These are phyloP conservation scores for Kurtzmaniella cleridarum DNA, from an alignment of 805 yeast species.

Conservation along the genomic window DNA sequence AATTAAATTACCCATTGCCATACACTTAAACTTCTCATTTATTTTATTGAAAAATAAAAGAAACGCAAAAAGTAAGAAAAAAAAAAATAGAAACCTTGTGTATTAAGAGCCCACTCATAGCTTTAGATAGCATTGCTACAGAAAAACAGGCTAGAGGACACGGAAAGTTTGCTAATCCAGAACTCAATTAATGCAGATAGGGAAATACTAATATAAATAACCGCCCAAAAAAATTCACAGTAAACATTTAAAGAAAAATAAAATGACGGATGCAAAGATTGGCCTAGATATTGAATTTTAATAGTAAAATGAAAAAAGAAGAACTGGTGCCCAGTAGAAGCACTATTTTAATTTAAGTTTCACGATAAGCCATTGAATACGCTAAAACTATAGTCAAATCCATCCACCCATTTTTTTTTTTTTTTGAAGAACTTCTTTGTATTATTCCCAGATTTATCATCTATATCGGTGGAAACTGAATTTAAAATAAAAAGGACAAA, in stretches of 20 bases:
- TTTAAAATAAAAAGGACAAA: too few relatives aligned
- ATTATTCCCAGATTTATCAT: background rate
- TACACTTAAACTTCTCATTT: constrained; percentile 8
- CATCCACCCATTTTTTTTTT: too few relatives aligned
- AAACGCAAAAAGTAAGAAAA: too few relatives aligned
- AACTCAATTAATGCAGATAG: constrained; percentile 15
- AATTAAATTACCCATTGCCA: constrained; percentile 11
- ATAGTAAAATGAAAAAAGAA: constrained; percentile 8
- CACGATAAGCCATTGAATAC: constrained; percentile 9
- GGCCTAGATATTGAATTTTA: constrained; percentile 10
- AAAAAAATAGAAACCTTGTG: constrained; percentile 11
- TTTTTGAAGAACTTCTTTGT: constrained; percentile 6
- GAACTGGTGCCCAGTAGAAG: constrained; percentile 6
- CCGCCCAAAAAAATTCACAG: constrained; percentile 9
- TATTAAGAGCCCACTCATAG: constrained; percentile 17
- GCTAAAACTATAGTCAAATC: constrained; percentile 8
- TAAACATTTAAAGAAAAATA: constrained; percentile 7
- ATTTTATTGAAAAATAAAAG: too few relatives aligned
- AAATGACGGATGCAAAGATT: constrained; percentile 7
- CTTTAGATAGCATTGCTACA: constrained; percentile 16
- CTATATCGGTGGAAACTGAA: too few relatives aligned
- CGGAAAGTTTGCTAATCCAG: too few relatives aligned
- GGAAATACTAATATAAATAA: constrained; percentile 10
- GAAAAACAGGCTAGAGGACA: constrained; percentile 17
- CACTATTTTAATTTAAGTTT: constrained; percentile 10